phyloP scores from a whole-genome alignment of 768 basidiomycete genomes.

The Mycena venus region DNA sequence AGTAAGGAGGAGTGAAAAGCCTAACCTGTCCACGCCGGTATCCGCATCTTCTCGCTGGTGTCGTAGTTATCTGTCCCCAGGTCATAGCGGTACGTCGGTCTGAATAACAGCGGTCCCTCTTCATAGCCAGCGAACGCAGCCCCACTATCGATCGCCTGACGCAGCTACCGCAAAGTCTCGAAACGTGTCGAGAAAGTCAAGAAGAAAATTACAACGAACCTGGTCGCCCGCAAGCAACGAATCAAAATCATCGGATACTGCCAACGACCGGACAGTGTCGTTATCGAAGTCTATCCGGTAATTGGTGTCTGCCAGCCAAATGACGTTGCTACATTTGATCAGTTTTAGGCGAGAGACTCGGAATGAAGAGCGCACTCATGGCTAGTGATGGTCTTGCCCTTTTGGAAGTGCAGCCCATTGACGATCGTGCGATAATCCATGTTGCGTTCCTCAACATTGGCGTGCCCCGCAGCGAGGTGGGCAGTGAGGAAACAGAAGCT shows the following conservation, averaged over 20 bases:
- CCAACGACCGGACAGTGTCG: slow-evolving; percentile 79
- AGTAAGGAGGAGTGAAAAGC: slow-evolving; percentile 36
- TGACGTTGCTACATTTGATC: slow-evolving; percentile 73
- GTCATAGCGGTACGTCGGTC: slow-evolving; percentile 95
- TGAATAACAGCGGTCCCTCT: slow-evolving; percentile 92
- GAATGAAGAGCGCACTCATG: slow-evolving; percentile 79
- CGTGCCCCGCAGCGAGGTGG: slow-evolving; percentile 96
- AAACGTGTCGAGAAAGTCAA: background rate
- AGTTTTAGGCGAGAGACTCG: background rate
- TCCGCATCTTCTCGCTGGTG: slow-evolving; percentile 94
- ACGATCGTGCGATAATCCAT: slow-evolving; percentile 92
- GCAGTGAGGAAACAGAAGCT: slow-evolving; percentile 96
- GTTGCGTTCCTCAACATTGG: slow-evolving; percentile 91
- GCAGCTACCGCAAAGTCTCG: slow-evolving; percentile 65
- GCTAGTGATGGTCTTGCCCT: slow-evolving; percentile 88
- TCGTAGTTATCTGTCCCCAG: slow-evolving; percentile 89
- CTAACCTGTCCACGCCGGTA: slow-evolving; percentile 98
- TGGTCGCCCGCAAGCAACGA: slow-evolving; percentile 87
- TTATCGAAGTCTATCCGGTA: slow-evolving; percentile 94
- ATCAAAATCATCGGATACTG: slow-evolving; percentile 76
- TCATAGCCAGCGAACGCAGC: slow-evolving; percentile 86
- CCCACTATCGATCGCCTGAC: slow-evolving; percentile 76
- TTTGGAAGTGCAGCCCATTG: slow-evolving; percentile 86
- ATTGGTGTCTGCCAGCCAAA: slow-evolving; percentile 97
- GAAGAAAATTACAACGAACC: slow-evolving; percentile 57